Evolutionary conservation across 1,139 yeast species (phyloP), one percentile per base, ranked within the genome.

Genomic region (Blastobotrys illinoisensis): DNA sequence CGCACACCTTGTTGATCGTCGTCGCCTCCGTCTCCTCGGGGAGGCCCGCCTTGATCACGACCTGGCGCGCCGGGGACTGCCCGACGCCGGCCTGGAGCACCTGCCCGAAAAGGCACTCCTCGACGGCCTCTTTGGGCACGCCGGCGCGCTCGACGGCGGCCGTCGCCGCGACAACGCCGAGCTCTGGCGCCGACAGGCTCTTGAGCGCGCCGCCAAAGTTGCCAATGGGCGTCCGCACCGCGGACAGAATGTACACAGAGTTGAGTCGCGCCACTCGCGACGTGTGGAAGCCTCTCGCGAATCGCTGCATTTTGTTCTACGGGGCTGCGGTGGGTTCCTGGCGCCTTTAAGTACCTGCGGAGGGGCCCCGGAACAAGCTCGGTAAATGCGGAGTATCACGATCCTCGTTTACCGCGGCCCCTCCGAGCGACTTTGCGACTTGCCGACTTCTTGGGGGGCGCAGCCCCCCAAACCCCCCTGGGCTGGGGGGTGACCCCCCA

Each of bases 51-150:
- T 77, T 79, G 64, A 81, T 71, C 32, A 80, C 82, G 48, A 80
- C 85, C 69, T 81, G 86, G 66, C 86, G 76, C 44, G 85, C 85
- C 21, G 86, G 86, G 47, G 83, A 81, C 66, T 81, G 86, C 58
- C 86, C 86, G 21, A 78, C 74, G 63, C 77, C 76, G 56, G 82
- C 85, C 67, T 79, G 83, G 59, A 81, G 73, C 24, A 80, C 86
- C 56, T 82, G 79, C 49, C 86, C 86, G 62, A 80, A 77, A 56
- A 77, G 71, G 53, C 79, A 74, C 66, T 81, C 85, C 56, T 80
- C 82, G 49, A 81, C 80, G 49, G 72, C 73, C 53, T 74, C 74
- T 44, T 79, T 75, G 60, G 78, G 69, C 62, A 79, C 77, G 23
- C 78, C 77, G 46, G 83, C 82, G 59, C 80, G 77, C 52, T 67